phyloP scores from a whole-genome alignment of 2,329 filamentous ascomycete species.

The Phaeoacremonium minimum region DNA sequence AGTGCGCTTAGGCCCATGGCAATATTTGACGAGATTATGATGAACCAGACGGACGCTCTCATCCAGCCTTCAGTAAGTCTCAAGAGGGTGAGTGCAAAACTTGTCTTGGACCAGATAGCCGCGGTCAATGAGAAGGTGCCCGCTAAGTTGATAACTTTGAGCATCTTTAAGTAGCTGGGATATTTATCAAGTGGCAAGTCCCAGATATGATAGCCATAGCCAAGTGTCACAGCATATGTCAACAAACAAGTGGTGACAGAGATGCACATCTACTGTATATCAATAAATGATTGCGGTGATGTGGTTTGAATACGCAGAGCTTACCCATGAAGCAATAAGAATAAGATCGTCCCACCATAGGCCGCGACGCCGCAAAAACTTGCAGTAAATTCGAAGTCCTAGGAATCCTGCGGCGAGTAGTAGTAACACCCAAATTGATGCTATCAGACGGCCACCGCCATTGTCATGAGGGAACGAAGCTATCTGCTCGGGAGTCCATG shows the following conservation, averaged over 20 bases:
- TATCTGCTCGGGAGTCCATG: too few relatives aligned
- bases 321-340: slow-evolving; percentile 15
- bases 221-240: slow-evolving; percentile 1
- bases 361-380: slow-evolving; percentile 5
- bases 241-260: not conserved
- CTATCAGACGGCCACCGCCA: slow-evolving; percentile 7
- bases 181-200: not conserved
- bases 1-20: slow-evolving; percentile 16
- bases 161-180: not conserved
- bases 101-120: slow-evolving; percentile 25
- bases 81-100: slow-evolving; percentile 24
- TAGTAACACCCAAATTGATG: slow-evolving; percentile 13
- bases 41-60: slow-evolving; percentile 18
- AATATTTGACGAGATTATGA: slow-evolving; percentile 21
- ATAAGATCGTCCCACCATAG: slow-evolving; percentile 15
- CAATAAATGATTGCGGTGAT: too few relatives aligned
- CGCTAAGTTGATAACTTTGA: slow-evolving; percentile 2
- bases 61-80: slow-evolving; percentile 19
- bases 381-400: slow-evolving; percentile 13
- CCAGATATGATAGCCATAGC: slow-evolving; percentile 2
- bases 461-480: slow-evolving; percentile 1
- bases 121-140: slow-evolving; percentile 16
- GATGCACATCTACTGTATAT: not conserved
- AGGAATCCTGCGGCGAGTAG: slow-evolving; percentile 11
- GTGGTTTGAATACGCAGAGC: too few relatives aligned